Conservation (phyloP, 768 basidiomycete genomes). For the Tricholoma saponaceum region DNA sequence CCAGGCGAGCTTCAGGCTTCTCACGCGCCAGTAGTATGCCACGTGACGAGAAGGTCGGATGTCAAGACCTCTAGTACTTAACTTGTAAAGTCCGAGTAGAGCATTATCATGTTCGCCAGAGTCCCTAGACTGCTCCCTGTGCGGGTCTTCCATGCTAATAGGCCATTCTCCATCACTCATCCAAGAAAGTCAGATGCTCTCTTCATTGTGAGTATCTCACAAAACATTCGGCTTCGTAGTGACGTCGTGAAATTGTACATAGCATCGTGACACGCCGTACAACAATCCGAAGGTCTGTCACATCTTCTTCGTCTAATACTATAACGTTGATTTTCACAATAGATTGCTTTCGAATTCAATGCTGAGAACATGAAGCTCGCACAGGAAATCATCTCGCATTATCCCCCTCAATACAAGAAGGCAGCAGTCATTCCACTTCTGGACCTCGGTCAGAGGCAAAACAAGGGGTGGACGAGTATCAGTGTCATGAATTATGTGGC, state of each 20-base stretch:
- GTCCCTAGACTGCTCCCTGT: slow-evolving; percentile 28
- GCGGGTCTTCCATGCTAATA: slow-evolving; percentile 18
- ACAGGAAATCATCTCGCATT: slow-evolving; percentile 85
- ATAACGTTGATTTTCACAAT: slow-evolving; percentile 1
- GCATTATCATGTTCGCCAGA: slow-evolving; percentile 27
- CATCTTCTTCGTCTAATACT: not conserved
- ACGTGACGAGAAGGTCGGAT: too few relatives aligned
- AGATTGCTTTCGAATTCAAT: slow-evolving; percentile 91
- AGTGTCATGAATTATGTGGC: slow-evolving; percentile 99
- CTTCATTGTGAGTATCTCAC: slow-evolving; percentile 64
- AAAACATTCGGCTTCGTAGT: slow-evolving; percentile 2
- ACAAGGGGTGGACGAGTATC: slow-evolving; percentile 97
- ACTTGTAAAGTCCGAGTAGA: too few relatives aligned
- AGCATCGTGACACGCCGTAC: slow-evolving; percentile 95
- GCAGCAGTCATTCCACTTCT: slow-evolving; percentile 96
- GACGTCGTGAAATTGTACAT: slow-evolving; percentile 13
- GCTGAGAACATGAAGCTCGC: slow-evolving; percentile 81
- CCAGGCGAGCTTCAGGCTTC: too few relatives aligned
- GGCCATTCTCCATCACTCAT: slow-evolving; percentile 39
- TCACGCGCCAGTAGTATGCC: too few relatives aligned
- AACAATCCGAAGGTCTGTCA: slow-evolving; percentile 82
- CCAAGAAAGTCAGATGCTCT: slow-evolving; percentile 73
- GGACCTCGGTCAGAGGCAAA: slow-evolving; percentile 95
- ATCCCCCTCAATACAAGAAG: slow-evolving; percentile 98
- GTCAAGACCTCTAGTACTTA: too few relatives aligned